Conservation (phyloP, 2,329 filamentous ascomycete genomes). For the Cladorrhinum sp. region DNA sequence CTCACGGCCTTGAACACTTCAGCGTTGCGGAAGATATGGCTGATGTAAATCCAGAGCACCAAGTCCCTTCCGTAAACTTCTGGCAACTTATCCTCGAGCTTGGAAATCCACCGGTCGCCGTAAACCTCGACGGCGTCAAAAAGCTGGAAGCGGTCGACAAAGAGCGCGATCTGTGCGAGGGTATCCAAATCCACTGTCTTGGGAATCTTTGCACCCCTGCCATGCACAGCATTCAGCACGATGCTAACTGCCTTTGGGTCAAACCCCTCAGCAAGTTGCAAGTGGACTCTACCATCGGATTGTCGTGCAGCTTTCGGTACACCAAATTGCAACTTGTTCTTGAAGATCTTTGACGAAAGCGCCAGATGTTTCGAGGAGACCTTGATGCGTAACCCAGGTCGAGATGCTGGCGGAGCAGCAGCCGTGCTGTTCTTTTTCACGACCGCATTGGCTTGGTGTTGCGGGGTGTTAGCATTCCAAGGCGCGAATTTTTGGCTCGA, state of each 20-base stretch:
- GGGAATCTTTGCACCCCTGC: conserved; percentile 40
- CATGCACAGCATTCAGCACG: conserved; percentile 46
- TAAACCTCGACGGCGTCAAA: conserved; percentile 42
- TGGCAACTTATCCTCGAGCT: conserved; percentile 20
- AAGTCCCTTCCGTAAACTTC: conserved; percentile 25
- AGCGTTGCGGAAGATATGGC: conserved; percentile 31
- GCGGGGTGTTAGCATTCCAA: conserved; percentile 20
- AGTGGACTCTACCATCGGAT: conserved; percentile 33
- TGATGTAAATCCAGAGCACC: conserved; percentile 33
- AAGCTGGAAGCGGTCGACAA: conserved; percentile 43
- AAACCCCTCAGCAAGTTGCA: conserved; percentile 30
- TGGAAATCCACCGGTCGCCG: conserved; percentile 40
- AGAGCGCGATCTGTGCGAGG: conserved; percentile 42
- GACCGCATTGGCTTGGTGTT: conserved; percentile 5
- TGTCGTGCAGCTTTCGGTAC: conserved; percentile 13
- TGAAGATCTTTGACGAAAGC: conserved; percentile 33
- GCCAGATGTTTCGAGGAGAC: conserved; percentile 37
- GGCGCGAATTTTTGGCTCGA: conserved; percentile 24
- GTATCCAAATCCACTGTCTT: conserved; percentile 37
- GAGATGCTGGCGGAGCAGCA: conserved; percentile 11
- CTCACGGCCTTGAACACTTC: conserved; percentile 31
- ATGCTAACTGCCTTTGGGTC: conserved; percentile 40
- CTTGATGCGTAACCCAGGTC: conserved; percentile 33
- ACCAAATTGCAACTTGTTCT: conserved; percentile 27
- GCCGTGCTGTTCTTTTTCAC: conserved; percentile 3